Evolutionary conservation across 2,329 filamentous ascomycete species (phyloP).

Genomic region (Colletotrichum musae): DNA sequence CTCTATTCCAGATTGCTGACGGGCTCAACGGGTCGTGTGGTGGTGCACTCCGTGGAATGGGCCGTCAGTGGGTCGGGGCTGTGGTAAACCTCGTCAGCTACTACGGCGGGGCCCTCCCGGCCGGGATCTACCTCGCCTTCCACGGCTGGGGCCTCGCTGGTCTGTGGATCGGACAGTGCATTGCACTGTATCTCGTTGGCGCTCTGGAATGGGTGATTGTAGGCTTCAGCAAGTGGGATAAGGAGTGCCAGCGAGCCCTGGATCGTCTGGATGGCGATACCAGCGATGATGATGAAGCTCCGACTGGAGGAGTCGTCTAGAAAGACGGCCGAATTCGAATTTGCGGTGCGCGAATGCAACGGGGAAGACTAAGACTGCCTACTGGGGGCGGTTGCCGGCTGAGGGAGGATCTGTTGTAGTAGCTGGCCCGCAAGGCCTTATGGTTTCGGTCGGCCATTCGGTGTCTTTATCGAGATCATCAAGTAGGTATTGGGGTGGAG

Average conservation of each 20-base stretch:
- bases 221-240: constrained; percentile 81
- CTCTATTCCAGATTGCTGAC: constrained; percentile 91
- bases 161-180: constrained; percentile 87
- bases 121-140: constrained; percentile 89
- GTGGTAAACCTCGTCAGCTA: constrained; percentile 87
- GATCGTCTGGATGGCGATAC: constrained; percentile 73
- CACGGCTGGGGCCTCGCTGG: constrained; percentile 87
- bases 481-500: too few relatives aligned
- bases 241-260: constrained; percentile 80
- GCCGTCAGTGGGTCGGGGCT: constrained; percentile 87
- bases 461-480: too few relatives aligned
- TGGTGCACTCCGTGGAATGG: constrained; percentile 86
- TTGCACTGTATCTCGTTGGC: constrained; percentile 85
- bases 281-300: constrained; percentile 20
- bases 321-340: too few relatives aligned
- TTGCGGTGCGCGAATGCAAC: too few relatives aligned
- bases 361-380: too few relatives aligned
- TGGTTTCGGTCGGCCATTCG: too few relatives aligned
- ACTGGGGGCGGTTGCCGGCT: too few relatives aligned
- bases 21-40: constrained; percentile 89
- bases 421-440: too few relatives aligned
- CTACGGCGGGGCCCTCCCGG: constrained; percentile 84
- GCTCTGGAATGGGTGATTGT: constrained; percentile 85
- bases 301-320: background rate
- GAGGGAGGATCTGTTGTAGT: too few relatives aligned